Base-by-base conservation (phyloP, 1,284 basidiomycete species). In the Phylloporus sp. region DNA sequence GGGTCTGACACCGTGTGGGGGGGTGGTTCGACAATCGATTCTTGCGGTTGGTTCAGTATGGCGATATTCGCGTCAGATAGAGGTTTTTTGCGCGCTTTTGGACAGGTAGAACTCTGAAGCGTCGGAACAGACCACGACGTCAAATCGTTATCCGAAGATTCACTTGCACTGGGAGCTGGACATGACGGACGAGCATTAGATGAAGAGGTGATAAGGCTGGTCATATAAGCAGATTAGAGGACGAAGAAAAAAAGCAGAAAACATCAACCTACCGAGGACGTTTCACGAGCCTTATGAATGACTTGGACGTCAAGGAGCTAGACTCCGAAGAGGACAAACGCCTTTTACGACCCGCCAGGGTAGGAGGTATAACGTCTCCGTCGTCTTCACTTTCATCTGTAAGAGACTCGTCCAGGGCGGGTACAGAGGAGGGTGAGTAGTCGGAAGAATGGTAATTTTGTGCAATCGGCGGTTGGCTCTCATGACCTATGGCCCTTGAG, bases 1-100 rank as follows among this genome's bases (percentile, higher is more conserved):
- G 82, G 75, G 63, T 81, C 74, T 0, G 81, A 80, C 3, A 76
- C 75, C 0, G 72, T 11, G 35, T 79, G 76, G 1, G 72, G 56
- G 35, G 70, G 74, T 3, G 73, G 70, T 15, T 5, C 41, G 14
- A 17, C 41, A 5, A 41, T 41, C 15, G 15, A 41, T 5, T 17
- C 27, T 62, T 74, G 74, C 2, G 78, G 74, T 10, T 76, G 75
- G 53, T 81, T 82, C 10, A 74, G 58, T 8, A 57, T 8, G 1
- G 65, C 35, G 1, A 32, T 29, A 11, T 75, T 73, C 12, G 67
- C 59, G 52, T 81, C 77, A 0, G 84, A 83, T 2, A 80, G 57
- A 5, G 75, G 73, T 43, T 82, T 79, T 66, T 82, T 81, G n/a
- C 73, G 55, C 27, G 56, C 41, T 43, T 43, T 43, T 17, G 17